Conservation (phyloP, 768 basidiomycete species). For the Termitomyces sp. region DNA sequence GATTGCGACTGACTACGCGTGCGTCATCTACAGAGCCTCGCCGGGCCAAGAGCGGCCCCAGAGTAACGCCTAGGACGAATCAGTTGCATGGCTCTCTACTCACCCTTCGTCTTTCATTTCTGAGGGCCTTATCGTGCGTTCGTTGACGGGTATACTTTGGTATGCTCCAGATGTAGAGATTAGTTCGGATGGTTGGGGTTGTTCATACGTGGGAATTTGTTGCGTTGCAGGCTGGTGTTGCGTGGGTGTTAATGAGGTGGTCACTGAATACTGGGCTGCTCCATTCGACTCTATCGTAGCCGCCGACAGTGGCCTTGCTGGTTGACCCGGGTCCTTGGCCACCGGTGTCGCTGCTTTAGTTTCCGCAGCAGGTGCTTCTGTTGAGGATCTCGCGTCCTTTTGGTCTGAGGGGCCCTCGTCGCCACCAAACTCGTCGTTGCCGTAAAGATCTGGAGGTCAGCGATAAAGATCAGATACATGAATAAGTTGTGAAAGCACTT, state of each 20-base stretch:
- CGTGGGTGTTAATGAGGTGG: constrained; percentile 13
- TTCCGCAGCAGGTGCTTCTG: constrained; percentile 20
- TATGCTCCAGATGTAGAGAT: constrained; percentile 33
- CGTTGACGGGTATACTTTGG: constrained; percentile 39
- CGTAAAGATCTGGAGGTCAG: constrained; percentile 59
- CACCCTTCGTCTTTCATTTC: constrained; percentile 99
- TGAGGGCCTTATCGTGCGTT: constrained; percentile 71
- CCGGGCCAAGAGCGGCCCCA: constrained; percentile 14
- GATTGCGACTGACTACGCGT: constrained; percentile 54
- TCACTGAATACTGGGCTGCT: constrained; percentile 13
- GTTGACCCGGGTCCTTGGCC: constrained; percentile 12
- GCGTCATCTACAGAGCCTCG: constrained; percentile 40
- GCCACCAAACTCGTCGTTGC: constrained; percentile 55
- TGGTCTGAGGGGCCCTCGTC: constrained; percentile 36
- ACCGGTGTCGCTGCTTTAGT: constrained; percentile 13
- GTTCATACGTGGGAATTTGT: constrained; percentile 77
- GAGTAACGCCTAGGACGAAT: constrained; percentile 21
- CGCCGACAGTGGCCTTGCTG: constrained; percentile 17
- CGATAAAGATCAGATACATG: not conserved
- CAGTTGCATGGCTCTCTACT: constrained; percentile 38
- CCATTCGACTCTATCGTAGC: constrained; percentile 10
- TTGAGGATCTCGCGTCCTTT: constrained; percentile 24
- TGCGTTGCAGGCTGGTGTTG: constrained; percentile 42
- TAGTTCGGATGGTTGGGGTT: constrained; percentile 42
- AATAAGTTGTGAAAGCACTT: constrained; percentile 16